Conservation (phyloP, 2,329 filamentous ascomycete species). For the Coniosporium tulheliwenetii region DNA sequence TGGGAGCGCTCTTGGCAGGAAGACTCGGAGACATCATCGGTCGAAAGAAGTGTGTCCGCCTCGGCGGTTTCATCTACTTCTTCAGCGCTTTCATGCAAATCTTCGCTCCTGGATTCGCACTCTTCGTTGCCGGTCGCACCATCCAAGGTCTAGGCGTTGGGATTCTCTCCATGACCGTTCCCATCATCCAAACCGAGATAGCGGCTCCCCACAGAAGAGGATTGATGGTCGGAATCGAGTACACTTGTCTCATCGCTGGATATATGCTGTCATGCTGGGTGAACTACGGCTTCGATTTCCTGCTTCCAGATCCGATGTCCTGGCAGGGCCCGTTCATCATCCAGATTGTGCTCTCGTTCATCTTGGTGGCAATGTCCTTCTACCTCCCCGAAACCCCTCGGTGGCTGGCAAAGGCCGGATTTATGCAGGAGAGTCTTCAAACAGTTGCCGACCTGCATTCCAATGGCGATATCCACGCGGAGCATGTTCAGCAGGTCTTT, state of each 20-base stretch:
- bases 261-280: conserved; percentile 25
- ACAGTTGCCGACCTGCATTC: conserved; percentile 25
- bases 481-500: conserved; percentile 20
- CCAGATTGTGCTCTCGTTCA: conserved; percentile 16
- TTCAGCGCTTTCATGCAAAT: conserved; percentile 21
- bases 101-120: conserved; percentile 18
- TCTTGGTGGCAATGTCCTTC: conserved; percentile 19
- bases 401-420: conserved; percentile 26
- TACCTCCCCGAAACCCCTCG: conserved; percentile 23
- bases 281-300: conserved; percentile 21
- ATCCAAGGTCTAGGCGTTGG: conserved; percentile 20
- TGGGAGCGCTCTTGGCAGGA: conserved; percentile 18
- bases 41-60: conserved; percentile 18
- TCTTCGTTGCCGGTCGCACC: conserved; percentile 18
- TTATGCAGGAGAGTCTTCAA: conserved; percentile 21
- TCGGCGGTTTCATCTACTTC: conserved; percentile 22
- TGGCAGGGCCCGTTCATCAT: conserved; percentile 18
- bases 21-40: conserved; percentile 21
- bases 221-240: conserved; percentile 24
- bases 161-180: conserved; percentile 20
- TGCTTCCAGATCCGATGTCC: conserved; percentile 16
- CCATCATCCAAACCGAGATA: conserved; percentile 21
- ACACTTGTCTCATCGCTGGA: conserved; percentile 20
- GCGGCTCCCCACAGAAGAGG: conserved; percentile 19
- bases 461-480: conserved; percentile 16